phyloP scores from a whole-genome alignment of 306 rosid species.

The Malus domestica region DNA sequence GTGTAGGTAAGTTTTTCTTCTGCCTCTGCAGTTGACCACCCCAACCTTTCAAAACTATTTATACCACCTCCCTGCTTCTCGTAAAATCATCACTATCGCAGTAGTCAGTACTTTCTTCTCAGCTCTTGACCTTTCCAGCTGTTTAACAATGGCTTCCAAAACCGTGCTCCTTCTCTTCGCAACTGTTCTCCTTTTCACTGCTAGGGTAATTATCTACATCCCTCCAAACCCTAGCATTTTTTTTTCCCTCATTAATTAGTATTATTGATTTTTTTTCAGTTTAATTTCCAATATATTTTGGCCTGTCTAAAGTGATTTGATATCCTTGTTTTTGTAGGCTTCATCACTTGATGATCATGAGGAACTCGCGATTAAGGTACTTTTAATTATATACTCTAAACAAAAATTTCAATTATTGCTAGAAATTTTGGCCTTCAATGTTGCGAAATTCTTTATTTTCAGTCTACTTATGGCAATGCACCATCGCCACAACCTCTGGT shows the following conservation, averaged over 20 bases:
- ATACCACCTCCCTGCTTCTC: conserved; percentile 3
- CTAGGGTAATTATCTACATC: conserved; percentile 23
- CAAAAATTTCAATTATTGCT: not conserved
- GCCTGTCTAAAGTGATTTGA: too few relatives aligned
- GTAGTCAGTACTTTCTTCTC: not conserved
- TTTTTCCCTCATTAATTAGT: too few relatives aligned
- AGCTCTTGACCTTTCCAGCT: not conserved
- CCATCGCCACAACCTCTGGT: conserved; percentile 7
- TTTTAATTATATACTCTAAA: not conserved
- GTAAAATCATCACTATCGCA: not conserved
- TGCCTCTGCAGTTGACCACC: not conserved
- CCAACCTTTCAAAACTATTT: conserved; percentile 21
- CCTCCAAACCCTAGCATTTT: not conserved
- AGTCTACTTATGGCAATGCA: not conserved
- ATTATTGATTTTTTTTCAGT: too few relatives aligned
- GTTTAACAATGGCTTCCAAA: conserved; percentile 36
- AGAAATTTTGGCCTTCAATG: not conserved
- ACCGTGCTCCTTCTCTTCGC: conserved; percentile 28
- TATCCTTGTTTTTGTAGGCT: conserved; percentile 16
- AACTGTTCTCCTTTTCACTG: conserved; percentile 28
- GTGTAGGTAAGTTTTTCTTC: too few relatives aligned
- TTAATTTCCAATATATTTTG: too few relatives aligned
- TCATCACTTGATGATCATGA: conserved; percentile 23
- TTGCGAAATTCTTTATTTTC: not conserved
- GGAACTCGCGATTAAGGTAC: conserved; percentile 31